A percentile compares a stretch with the other conserved stretches of the same genome.
Conservation (phyloP, 176 grass and related monocot species). For the Tillandsia leiboldiana region DNA sequence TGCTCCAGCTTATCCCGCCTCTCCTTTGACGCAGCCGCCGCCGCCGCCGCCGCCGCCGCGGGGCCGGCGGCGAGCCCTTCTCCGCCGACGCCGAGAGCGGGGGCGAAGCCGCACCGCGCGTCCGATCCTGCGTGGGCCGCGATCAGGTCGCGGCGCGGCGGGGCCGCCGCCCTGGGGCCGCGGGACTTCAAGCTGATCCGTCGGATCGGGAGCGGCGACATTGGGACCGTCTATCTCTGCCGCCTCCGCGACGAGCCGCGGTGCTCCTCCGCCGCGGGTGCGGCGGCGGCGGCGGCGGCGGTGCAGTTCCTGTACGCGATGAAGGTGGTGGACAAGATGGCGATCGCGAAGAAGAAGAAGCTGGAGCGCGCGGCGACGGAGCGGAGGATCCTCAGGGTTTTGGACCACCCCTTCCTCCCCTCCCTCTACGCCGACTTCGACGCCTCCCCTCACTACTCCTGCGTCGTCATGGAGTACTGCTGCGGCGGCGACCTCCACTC, state of each 20-base stretch:
- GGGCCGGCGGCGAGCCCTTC: constrained; percentile 2
- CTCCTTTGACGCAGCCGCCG: constrained; percentile 35
- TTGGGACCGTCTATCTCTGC: constrained; percentile 93
- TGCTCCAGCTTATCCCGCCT: constrained; percentile 50
- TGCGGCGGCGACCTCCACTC: constrained; percentile 86
- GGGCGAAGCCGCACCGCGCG: constrained; percentile 52
- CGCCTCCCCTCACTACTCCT: constrained; percentile 59
- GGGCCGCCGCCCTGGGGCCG: constrained; percentile 28
- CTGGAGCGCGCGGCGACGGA: constrained; percentile 69
- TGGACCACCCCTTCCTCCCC: constrained; percentile 89
- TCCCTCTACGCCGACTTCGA: constrained; percentile 91
- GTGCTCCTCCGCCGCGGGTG: not conserved
- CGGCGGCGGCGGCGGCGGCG: not conserved
- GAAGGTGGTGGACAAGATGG: constrained; percentile 91
- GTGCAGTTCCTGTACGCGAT: constrained; percentile 60
- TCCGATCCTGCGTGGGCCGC: constrained; percentile 60
- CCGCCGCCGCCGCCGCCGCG: constrained; percentile 16
- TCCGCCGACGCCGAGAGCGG: not conserved
- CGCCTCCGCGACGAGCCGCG: constrained; percentile 25
- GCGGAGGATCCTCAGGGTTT: constrained; percentile 65
- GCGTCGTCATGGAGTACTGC: constrained; percentile 98
- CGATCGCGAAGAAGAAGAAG: constrained; percentile 73
- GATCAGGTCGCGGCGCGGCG: constrained; percentile 25
- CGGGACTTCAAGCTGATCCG: constrained; percentile 84
- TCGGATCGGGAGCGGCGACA: constrained; percentile 78